These are phyloP conservation scores for Elasticomyces elasticus DNA, from an alignment of 495 filamentous ascomycete genomes.

Conservation along the genomic window DNA sequence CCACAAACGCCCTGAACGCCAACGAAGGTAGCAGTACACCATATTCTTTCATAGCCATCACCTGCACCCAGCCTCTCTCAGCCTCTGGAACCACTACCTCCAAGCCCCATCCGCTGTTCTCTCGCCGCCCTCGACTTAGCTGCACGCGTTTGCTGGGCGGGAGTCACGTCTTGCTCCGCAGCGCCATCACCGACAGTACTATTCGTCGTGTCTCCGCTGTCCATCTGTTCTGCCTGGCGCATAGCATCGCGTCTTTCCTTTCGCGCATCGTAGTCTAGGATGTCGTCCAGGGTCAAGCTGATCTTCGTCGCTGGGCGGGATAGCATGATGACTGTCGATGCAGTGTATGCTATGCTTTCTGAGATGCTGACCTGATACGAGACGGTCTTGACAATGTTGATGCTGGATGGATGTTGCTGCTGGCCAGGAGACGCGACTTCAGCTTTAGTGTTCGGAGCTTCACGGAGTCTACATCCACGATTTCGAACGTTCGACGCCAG, in stretches of 20 bases:
- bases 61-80: too few relatives aligned
- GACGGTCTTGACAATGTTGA: too few relatives aligned
- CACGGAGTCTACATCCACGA: too few relatives aligned
- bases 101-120: conserved; percentile 17
- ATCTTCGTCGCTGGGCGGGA: conserved; percentile 22
- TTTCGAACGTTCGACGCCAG: too few relatives aligned
- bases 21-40: too few relatives aligned
- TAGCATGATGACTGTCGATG: conserved; percentile 12
- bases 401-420: too few relatives aligned
- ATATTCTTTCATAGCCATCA: too few relatives aligned
- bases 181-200: conserved; percentile 15
- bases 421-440: too few relatives aligned
- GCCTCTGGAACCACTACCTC: conserved; percentile 2
- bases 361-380: too few relatives aligned
- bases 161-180: conserved; percentile 4
- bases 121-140: conserved; percentile 11
- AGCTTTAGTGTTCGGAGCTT: too few relatives aligned
- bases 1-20: too few relatives aligned
- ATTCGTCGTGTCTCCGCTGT: conserved; percentile 10
- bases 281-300: conserved; percentile 22
- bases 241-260: conserved; percentile 11
- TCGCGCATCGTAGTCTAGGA: conserved; percentile 21
- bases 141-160: conserved; percentile 13
- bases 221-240: conserved; percentile 3
- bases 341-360: background rate